A percentile compares a stretch with the other conserved stretches of the same genome.
These are phyloP conservation scores for Nicotiana undulata DNA, from an alignment of 257 asterid species.

Conservation along the genomic window DNA sequence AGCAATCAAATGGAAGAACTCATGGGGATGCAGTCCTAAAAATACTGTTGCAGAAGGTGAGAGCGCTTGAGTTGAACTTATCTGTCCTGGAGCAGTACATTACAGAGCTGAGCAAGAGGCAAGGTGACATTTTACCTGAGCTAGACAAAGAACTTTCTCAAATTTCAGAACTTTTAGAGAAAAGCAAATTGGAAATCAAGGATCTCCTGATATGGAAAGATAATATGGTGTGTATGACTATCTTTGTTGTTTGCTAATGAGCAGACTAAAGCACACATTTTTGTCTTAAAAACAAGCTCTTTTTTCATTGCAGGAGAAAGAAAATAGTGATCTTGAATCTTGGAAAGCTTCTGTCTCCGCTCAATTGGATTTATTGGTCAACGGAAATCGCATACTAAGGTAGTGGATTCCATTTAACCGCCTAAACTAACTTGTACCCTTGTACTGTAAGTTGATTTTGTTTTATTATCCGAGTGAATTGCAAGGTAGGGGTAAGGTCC, in stretches of 20 bases:
- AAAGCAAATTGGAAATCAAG: conserved; percentile 64
- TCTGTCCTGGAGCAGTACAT: conserved; percentile 83
- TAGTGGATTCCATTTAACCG: conserved; percentile 25
- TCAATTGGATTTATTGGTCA: conserved; percentile 50
- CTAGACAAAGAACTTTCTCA: conserved; percentile 59
- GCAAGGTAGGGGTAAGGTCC: too few relatives aligned
- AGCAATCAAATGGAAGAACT: conserved; percentile 51
- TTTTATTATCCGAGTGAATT: not conserved
- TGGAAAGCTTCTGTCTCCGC: conserved; percentile 53
- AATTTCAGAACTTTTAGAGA: conserved; percentile 52
- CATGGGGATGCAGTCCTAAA: conserved; percentile 95
- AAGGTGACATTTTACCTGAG: conserved; percentile 65
- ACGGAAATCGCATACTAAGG: conserved; percentile 75
- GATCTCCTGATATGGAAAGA: conserved; percentile 74
- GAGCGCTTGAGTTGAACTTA: conserved; percentile 72
- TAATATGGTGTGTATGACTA: conserved; percentile 37
- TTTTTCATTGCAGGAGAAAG: conserved; percentile 48
- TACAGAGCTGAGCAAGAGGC: conserved; percentile 65
- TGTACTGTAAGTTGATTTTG: not conserved
- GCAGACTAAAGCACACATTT: not conserved
- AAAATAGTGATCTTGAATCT: conserved; percentile 50
- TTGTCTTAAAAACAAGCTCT: not conserved
- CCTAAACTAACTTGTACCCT: not conserved
- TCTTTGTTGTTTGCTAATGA: not conserved
- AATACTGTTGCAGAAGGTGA: conserved; percentile 80